These are phyloP conservation scores for Kodamaea sp. DNA, from an alignment of 1,139 yeast species.

Conservation along the genomic window DNA sequence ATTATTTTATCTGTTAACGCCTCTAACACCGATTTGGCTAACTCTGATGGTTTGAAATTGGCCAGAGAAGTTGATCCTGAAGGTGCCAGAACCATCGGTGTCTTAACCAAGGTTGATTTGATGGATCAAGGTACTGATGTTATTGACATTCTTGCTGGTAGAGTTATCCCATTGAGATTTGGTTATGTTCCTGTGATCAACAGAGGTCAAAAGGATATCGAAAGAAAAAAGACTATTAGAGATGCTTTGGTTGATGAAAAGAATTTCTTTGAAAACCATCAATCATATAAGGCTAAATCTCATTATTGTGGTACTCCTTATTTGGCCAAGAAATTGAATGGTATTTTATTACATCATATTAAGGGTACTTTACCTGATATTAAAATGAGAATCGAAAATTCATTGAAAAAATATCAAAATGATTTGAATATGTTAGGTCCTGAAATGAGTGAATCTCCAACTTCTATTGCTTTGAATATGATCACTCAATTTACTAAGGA, in stretches of 20 bases:
- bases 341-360: conserved; percentile 87
- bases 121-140: conserved; percentile 99
- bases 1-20: conserved; percentile 94
- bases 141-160: conserved; percentile 90
- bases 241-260: conserved; percentile 83
- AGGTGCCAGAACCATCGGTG: conserved; percentile 95
- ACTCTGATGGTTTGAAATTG: conserved; percentile 91
- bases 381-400: conserved; percentile 83
- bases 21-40: conserved; percentile 96
- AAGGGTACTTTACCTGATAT: conserved; percentile 93
- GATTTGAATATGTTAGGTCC: conserved; percentile 80
- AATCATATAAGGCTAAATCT: conserved; percentile 80
- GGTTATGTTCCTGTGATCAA: conserved; percentile 98
- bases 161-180: conserved; percentile 90
- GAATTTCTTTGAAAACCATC: conserved; percentile 69
- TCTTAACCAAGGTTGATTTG: conserved; percentile 90
- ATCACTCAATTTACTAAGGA: conserved; percentile 93
- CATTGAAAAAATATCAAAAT: conserved; percentile 73
- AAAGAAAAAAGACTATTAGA: conserved; percentile 78
- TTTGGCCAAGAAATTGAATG: conserved; percentile 87
- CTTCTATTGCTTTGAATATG: conserved; percentile 83
- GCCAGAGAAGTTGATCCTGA: conserved; percentile 99
- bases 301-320: conserved; percentile 95
- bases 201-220: conserved; percentile 96
- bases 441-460: conserved; percentile 82